Percentiles rank a stretch among this genome's conserved stretches.
phyloP scores from a whole-genome alignment of 208 protist genomes.

The Acanthamoeba sp. region DNA sequence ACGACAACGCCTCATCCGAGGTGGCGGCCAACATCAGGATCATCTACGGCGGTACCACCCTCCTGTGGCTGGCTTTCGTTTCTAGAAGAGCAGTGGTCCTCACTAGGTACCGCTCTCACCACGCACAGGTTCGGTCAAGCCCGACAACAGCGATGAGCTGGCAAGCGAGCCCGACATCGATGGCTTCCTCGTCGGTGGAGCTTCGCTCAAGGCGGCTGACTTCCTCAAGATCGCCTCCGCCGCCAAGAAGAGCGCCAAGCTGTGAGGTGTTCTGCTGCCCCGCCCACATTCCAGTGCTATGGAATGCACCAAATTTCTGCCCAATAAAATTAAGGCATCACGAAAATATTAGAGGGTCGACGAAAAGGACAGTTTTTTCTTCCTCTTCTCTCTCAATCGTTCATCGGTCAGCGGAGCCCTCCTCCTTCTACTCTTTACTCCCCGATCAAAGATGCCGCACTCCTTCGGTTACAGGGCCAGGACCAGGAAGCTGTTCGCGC shows the following conservation, averaged over 20 bases:
- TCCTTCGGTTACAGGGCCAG: conserved; percentile 98
- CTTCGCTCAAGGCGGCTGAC: conserved; percentile 95
- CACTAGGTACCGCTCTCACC: background rate
- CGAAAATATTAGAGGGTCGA: background rate
- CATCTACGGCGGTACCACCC: conserved; percentile 96
- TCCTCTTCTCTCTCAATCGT: conserved; percentile 59
- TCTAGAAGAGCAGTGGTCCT: background rate
- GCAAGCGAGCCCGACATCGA: conserved; percentile 96
- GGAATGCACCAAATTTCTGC: conserved; percentile 1
- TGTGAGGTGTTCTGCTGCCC: background rate
- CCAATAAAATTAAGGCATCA: background rate
- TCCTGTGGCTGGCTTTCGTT: too few relatives aligned
- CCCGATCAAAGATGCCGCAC: conserved; percentile 91
- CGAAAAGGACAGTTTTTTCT: conserved; percentile 59
- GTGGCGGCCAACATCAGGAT: conserved; percentile 95
- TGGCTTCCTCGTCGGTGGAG: conserved; percentile 99
- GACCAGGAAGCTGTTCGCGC: conserved; percentile 98
- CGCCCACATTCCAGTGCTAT: background rate
- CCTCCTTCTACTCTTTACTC: background rate
- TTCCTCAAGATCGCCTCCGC: conserved; percentile 96
- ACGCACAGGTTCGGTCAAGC: conserved; percentile 93
- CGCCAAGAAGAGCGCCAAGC: conserved; percentile 77
- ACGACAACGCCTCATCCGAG: conserved; percentile 91
- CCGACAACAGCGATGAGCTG: conserved; percentile 93
- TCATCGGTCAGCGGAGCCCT: conserved; percentile 35